A percentile compares a stretch with the other conserved stretches of the same genome.
Evolutionary conservation across 2,329 filamentous ascomycete genomes (phyloP).

Genomic region (Clarireedia homoeocarpa): DNA sequence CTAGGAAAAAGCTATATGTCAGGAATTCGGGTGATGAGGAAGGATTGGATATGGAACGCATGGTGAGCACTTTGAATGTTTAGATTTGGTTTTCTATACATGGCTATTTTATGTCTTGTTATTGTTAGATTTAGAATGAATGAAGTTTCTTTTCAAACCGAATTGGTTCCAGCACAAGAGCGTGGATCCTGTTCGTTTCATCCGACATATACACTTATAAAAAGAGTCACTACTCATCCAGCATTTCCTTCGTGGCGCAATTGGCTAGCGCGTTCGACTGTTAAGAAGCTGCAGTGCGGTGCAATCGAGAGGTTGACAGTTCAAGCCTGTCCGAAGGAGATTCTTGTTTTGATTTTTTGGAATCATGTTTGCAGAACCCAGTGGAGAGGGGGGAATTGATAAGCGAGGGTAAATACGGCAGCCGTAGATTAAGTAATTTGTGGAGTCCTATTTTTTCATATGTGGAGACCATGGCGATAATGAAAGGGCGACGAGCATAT

Average conservation of each 20-base stretch:
- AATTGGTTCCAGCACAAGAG: not conserved
- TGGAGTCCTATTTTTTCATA: too few species aligned
- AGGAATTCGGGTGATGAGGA: too few species aligned
- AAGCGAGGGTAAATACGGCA: not conserved
- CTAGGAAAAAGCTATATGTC: too few species aligned
- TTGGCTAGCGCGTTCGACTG: slow-evolving; percentile 10
- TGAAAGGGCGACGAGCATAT: too few species aligned
- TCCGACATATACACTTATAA: not conserved
- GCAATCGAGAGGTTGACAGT: slow-evolving; percentile 6
- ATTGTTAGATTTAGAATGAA: not conserved
- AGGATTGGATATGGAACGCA: too few species aligned
- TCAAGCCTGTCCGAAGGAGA: slow-evolving; percentile 4
- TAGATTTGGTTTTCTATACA: too few species aligned
- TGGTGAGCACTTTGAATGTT: too few species aligned
- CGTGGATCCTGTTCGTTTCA: not conserved
- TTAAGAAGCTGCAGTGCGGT: not conserved
- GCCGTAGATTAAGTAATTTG: too few species aligned
- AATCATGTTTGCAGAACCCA: not conserved
- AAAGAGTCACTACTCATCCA: not conserved
- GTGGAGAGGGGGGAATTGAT: not conserved
- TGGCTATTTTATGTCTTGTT: not conserved
- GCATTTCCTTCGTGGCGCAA: slow-evolving; percentile 9
- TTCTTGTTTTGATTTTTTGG: not conserved
- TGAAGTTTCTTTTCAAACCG: not conserved
- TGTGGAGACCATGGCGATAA: too few species aligned